phyloP scores from a whole-genome alignment of 441 rosid species.

The Pelargonium myrrhifolium region DNA sequence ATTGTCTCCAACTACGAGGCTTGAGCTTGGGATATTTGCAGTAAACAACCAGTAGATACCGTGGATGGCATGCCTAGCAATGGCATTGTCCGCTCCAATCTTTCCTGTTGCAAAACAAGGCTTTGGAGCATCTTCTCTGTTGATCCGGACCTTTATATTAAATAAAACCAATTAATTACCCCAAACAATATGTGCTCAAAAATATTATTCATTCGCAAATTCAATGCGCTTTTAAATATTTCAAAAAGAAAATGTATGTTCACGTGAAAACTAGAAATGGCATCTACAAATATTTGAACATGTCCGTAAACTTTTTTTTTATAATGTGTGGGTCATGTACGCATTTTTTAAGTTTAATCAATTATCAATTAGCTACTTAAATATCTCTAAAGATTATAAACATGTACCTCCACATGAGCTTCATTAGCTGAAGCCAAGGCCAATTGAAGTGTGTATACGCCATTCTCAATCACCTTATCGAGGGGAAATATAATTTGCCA shows the following conservation, averaged over 20 bases:
- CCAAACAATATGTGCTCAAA: too few relatives aligned
- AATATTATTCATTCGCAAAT: too few relatives aligned
- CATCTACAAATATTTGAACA: too few relatives aligned
- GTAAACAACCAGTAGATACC: constrained; percentile 76
- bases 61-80: constrained; percentile 85
- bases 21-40: constrained; percentile 36
- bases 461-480: constrained; percentile 30
- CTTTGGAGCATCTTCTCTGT: constrained; percentile 34
- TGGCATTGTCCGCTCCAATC: constrained; percentile 75
- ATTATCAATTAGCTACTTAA: too few relatives aligned
- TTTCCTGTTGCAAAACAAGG: constrained; percentile 54
- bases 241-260: too few relatives aligned
- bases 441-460: constrained; percentile 51
- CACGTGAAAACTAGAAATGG: too few relatives aligned
- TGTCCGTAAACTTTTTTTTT: too few relatives aligned
- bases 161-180: neutral
- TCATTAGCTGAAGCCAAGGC: constrained; percentile 84
- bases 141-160: constrained; percentile 48
- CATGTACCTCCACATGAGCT: constrained; percentile 69
- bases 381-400: neutral
- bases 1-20: constrained; percentile 52
- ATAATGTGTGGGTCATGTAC: too few relatives aligned
- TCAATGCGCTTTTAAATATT: too few relatives aligned
- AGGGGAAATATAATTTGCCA: constrained; percentile 81
- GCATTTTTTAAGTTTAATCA: too few relatives aligned